Evolutionary conservation across 139 green algal species (phyloP).

Genomic region (Coelastrella sp.): DNA sequence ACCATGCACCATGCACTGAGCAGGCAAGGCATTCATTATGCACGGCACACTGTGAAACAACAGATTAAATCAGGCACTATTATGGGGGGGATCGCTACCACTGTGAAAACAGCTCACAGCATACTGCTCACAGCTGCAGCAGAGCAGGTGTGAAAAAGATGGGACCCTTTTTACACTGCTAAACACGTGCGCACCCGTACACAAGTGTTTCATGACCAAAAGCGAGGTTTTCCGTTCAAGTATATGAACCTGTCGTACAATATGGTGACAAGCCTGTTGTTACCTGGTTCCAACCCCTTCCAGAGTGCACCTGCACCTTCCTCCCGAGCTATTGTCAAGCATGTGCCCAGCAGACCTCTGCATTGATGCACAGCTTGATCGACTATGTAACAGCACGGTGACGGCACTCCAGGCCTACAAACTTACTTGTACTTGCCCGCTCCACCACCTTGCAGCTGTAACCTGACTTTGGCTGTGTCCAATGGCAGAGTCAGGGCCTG

Average conservation of each 20-base stretch:
- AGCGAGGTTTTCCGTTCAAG: too few species aligned
- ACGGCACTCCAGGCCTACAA: neutral
- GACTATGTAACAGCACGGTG: neutral
- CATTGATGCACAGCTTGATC: neutral
- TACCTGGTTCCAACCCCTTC: conserved; percentile 93
- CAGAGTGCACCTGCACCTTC: conserved; percentile 92
- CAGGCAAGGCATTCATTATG: too few species aligned
- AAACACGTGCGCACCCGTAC: too few species aligned
- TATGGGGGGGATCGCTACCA: too few species aligned
- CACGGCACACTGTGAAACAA: too few species aligned
- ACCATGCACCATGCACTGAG: too few species aligned
- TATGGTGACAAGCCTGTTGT: neutral
- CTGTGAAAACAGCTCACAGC: too few species aligned
- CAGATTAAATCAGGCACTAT: too few species aligned
- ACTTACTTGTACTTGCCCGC: conserved; percentile 69
- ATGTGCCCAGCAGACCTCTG: conserved; percentile 93
- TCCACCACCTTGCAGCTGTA: conserved; percentile 89
- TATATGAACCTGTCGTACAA: neutral
- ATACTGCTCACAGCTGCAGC: too few species aligned
- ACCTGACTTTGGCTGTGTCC: conserved; percentile 96
- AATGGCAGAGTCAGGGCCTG: conserved; percentile 86
- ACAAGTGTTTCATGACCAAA: too few species aligned
- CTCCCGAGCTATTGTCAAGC: conserved; percentile 90
- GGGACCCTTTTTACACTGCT: too few species aligned
- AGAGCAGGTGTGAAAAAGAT: too few species aligned